Evolutionary conservation across 2,329 filamentous ascomycete species (phyloP).

Genomic region (Elsinoe arachidis): DNA sequence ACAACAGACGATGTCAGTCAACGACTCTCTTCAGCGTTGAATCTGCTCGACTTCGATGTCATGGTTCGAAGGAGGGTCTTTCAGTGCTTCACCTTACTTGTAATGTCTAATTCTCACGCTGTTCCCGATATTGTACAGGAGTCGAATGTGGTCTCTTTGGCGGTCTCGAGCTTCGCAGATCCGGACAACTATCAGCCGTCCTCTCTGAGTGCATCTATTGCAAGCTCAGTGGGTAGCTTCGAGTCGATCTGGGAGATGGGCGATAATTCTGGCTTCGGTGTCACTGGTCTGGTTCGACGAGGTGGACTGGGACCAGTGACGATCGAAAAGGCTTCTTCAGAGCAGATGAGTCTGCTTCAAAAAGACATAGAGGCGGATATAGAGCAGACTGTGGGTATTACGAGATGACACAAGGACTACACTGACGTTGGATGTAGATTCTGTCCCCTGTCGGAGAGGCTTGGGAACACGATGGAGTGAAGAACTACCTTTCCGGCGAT

Average conservation of each 20-base stretch:
- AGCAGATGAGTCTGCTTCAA: conserved; percentile 25
- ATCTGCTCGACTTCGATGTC: conserved; percentile 80
- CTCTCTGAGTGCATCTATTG: conserved; percentile 83
- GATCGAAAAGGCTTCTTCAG: conserved; percentile 43
- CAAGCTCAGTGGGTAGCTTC: conserved; percentile 78
- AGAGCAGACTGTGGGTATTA: conserved; percentile 39
- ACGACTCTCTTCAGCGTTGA: conserved; percentile 72
- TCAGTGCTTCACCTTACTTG: conserved; percentile 87
- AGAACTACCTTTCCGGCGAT: conserved; percentile 56
- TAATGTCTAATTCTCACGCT: conserved; percentile 77
- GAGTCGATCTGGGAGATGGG: conserved; percentile 92
- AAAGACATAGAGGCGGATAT: conserved; percentile 57
- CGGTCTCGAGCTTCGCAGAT: conserved; percentile 86
- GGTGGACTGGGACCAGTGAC: conserved; percentile 64
- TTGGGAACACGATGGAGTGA: conserved; percentile 79
- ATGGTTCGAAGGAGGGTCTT: conserved; percentile 90
- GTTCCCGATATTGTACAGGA: conserved; percentile 80
- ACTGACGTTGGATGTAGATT: conserved; percentile 25
- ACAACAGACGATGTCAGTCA: conserved; percentile 79
- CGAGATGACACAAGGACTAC: neutral
- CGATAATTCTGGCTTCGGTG: conserved; percentile 90
- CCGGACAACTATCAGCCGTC: conserved; percentile 79
- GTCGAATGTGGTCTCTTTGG: conserved; percentile 81
- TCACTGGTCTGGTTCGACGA: conserved; percentile 74
- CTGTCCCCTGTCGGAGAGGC: conserved; percentile 65